Evolutionary conservation across 768 basidiomycete species (phyloP).

Genomic region (Podaxis sp.): DNA sequence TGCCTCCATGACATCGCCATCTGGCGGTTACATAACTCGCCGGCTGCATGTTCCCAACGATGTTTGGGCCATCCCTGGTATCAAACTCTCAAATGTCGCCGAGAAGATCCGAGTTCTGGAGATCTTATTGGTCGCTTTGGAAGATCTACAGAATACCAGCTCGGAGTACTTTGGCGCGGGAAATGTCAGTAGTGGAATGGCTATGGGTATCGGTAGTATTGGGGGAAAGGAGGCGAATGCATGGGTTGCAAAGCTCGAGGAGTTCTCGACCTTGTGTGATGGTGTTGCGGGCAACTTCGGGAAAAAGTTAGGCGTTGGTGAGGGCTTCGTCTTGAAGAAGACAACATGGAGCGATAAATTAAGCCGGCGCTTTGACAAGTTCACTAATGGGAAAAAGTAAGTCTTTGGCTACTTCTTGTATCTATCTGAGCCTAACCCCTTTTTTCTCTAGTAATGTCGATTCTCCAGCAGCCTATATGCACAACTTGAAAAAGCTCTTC

Average conservation of each 20-base stretch:
- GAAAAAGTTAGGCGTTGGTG: conserved; percentile 85
- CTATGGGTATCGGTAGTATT: conserved; percentile 71
- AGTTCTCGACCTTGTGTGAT: conserved; percentile 76
- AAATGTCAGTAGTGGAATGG: conserved; percentile 70
- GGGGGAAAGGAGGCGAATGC: conserved; percentile 74
- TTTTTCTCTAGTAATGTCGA: conserved; percentile 56
- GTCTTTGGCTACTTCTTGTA: conserved; percentile 18
- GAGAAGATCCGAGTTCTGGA: conserved; percentile 87
- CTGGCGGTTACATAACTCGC: conserved; percentile 87
- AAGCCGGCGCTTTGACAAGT: conserved; percentile 73
- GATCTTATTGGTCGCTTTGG: conserved; percentile 72
- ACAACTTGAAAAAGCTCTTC: conserved; percentile 72
- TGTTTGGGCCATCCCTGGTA: conserved; percentile 89
- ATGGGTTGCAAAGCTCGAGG: conserved; percentile 76
- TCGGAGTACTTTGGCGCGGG: conserved; percentile 75
- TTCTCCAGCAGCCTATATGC: conserved; percentile 81
- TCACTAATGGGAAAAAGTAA: conserved; percentile 88
- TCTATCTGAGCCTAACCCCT: conserved; percentile 14
- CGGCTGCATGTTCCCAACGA: conserved; percentile 84
- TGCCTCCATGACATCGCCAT: conserved; percentile 70
- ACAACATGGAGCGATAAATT: conserved; percentile 74
- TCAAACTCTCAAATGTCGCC: conserved; percentile 73
- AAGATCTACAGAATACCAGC: conserved; percentile 70
- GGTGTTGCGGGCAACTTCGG: conserved; percentile 77
- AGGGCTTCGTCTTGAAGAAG: conserved; percentile 83